Percentiles rank a stretch among this genome's conserved stretches.
Evolutionary conservation across 2,329 filamentous ascomycete species (phyloP).

Genomic region (Fusarium floridanum): DNA sequence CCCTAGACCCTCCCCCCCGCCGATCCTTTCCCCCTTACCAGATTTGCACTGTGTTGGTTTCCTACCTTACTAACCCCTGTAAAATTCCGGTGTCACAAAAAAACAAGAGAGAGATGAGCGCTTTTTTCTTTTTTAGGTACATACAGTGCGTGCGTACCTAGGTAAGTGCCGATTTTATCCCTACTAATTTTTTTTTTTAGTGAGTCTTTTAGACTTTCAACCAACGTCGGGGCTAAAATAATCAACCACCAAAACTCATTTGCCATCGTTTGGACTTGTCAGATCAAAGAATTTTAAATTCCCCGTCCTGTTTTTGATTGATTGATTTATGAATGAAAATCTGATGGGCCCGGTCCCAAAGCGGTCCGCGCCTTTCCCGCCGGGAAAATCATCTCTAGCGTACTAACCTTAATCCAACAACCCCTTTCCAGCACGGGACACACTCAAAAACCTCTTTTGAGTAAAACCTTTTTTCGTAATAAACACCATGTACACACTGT

Average conservation of each 20-base stretch:
- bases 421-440: not conserved
- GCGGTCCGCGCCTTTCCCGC: slow-evolving; percentile 31
- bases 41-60: not conserved
- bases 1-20: not conserved
- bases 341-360: not conserved
- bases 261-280: not conserved
- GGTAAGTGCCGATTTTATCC: not conserved
- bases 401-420: slow-evolving; percentile 38
- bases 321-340: not conserved
- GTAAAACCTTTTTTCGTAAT: not conserved
- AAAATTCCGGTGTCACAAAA: too few relatives aligned
- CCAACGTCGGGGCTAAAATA: not conserved
- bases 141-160: not conserved
- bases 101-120: not conserved
- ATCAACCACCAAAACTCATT: not conserved
- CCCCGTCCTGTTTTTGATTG: not conserved
- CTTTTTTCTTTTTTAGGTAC: not conserved
- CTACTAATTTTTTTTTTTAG: not conserved
- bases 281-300: not conserved
- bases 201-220: not conserved
- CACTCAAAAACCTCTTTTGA: not conserved
- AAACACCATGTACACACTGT: not conserved
- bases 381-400: slow-evolving; percentile 26
- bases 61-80: not conserved
- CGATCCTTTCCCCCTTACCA: slow-evolving; percentile 19